A percentile compares a stretch with the other conserved stretches of the same genome.
phyloP scores from a whole-genome alignment of 768 basidiomycete genomes.

The Amanita phalloides region DNA sequence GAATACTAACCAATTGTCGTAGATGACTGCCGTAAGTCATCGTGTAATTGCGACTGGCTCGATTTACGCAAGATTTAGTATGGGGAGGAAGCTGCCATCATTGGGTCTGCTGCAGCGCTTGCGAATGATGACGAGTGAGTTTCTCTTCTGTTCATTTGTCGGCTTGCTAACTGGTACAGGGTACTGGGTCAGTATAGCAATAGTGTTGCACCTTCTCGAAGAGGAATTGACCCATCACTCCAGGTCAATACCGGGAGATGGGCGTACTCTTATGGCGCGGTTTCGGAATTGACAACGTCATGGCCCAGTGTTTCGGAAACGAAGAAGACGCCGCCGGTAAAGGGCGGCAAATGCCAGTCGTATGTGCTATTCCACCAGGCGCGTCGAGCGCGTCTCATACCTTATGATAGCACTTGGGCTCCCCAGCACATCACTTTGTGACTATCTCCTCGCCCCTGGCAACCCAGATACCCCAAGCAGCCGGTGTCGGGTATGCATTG shows the following conservation, averaged over 20 bases:
- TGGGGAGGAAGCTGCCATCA: slow-evolving; percentile 86
- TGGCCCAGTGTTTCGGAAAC: slow-evolving; percentile 91
- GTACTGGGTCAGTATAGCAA: slow-evolving; percentile 51
- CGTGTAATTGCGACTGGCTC: background rate
- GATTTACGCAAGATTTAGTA: slow-evolving; percentile 31
- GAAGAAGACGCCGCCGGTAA: slow-evolving; percentile 70
- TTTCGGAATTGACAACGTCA: slow-evolving; percentile 66
- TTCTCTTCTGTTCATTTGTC: background rate
- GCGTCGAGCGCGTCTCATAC: background rate
- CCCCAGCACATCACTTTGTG: slow-evolving; percentile 77
- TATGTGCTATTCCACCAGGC: slow-evolving; percentile 22
- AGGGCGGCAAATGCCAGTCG: slow-evolving; percentile 91
- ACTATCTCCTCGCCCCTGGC: slow-evolving; percentile 90
- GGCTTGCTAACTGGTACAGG: slow-evolving; percentile 21
- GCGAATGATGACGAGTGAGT: slow-evolving; percentile 76
- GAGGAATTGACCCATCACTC: slow-evolving; percentile 2
- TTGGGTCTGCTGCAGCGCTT: slow-evolving; percentile 84
- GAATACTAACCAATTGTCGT: slow-evolving; percentile 2
- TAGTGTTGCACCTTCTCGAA: background rate
- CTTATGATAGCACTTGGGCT: slow-evolving; percentile 66
- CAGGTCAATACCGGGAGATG: slow-evolving; percentile 89
- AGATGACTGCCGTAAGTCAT: slow-evolving; percentile 75
- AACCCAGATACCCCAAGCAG: slow-evolving; percentile 92
- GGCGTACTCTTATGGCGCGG: slow-evolving; percentile 87
- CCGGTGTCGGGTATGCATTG: slow-evolving; percentile 85